A percentile compares a stretch with the other conserved stretches of the same genome.
Conservation (phyloP, 805 yeast genomes). For the Yamadazyma olivae region DNA sequence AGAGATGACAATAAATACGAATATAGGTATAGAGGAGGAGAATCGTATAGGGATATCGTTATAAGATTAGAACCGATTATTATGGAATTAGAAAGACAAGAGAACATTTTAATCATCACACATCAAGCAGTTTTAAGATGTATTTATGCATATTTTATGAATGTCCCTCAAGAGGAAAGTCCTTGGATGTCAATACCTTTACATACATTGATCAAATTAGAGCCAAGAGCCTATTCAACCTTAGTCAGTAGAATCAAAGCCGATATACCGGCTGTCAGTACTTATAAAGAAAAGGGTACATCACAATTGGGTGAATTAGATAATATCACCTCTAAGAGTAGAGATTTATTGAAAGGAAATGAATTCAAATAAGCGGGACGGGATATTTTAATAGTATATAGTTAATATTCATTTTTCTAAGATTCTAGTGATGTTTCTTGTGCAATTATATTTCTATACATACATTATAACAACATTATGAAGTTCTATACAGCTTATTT, state of each 20-base stretch:
- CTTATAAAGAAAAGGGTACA: conserved; percentile 94
- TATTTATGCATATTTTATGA: conserved; percentile 96
- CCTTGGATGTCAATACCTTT: conserved; percentile 99
- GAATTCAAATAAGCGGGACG: conserved; percentile 10
- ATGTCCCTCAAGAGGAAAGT: conserved; percentile 93
- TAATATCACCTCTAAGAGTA: conserved; percentile 38
- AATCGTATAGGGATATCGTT: conserved; percentile 92
- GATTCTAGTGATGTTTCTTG: too few species aligned
- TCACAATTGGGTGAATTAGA: conserved; percentile 55
- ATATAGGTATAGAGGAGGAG: conserved; percentile 96
- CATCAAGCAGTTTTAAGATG: conserved; percentile 98
- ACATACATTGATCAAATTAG: conserved; percentile 89
- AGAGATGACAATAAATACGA: conserved; percentile 95
- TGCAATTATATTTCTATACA: too few species aligned
- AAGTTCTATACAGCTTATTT: too few species aligned
- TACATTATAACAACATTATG: too few species aligned
- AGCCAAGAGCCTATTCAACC: conserved; percentile 93
- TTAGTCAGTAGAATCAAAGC: conserved; percentile 88
- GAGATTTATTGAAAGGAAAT: conserved; percentile 47
- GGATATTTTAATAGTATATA: too few species aligned
- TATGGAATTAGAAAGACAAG: conserved; percentile 97
- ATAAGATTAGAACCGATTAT: conserved; percentile 94
- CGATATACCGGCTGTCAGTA: conserved; percentile 95
- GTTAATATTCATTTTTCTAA: too few species aligned
- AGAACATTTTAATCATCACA: conserved; percentile 90